Percentiles rank a stretch among this genome's conserved stretches.
Evolutionary conservation across 2,329 filamentous ascomycete species (phyloP).

Genomic region (Coccinonectria pachysandricola): DNA sequence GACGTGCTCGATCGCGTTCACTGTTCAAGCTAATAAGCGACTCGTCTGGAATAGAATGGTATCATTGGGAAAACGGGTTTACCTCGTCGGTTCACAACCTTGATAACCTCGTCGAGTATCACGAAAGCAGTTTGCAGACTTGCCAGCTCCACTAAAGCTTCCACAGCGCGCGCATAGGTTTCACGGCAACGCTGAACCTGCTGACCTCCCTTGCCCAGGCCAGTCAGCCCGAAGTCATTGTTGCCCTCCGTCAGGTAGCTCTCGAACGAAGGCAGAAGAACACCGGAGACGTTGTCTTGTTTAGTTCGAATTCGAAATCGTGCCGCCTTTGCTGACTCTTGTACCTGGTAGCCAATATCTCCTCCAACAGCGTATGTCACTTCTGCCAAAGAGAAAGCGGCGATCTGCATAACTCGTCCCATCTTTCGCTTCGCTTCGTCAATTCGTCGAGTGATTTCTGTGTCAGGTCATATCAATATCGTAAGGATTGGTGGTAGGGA

Average conservation of each 20-base stretch:
- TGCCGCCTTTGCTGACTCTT: conserved; percentile 87
- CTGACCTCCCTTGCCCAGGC: conserved; percentile 91
- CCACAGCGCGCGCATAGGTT: conserved; percentile 90
- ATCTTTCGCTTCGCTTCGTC: conserved; percentile 99
- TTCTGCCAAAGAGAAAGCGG: conserved; percentile 92
- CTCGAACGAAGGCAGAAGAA: conserved; percentile 88
- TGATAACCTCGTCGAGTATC: conserved; percentile 97
- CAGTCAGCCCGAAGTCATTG: conserved; percentile 93
- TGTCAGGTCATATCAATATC: no score
- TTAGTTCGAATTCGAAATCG: conserved; percentile 89
- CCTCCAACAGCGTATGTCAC: conserved; percentile 95
- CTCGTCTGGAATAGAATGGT: no score
- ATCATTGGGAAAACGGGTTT: no score
- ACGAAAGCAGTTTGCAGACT: conserved; percentile 96
- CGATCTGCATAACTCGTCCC: conserved; percentile 98
- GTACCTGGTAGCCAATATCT: conserved; percentile 93
- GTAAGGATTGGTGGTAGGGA: no score
- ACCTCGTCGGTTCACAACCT: conserved; percentile 95
- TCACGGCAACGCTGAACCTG: conserved; percentile 92
- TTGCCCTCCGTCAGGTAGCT: conserved; percentile 80
- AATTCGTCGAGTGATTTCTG: conserved; percentile 92
- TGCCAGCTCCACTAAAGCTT: conserved; percentile 88
- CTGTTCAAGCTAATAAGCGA: conserved; percentile 30
- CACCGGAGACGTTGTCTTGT: conserved; percentile 97
- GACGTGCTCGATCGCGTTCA: conserved; percentile 92